A percentile compares a stretch with the other conserved stretches of the same genome.
Conservation (phyloP, 2,329 filamentous ascomycete genomes). For the Fusarium decemcellulare region DNA sequence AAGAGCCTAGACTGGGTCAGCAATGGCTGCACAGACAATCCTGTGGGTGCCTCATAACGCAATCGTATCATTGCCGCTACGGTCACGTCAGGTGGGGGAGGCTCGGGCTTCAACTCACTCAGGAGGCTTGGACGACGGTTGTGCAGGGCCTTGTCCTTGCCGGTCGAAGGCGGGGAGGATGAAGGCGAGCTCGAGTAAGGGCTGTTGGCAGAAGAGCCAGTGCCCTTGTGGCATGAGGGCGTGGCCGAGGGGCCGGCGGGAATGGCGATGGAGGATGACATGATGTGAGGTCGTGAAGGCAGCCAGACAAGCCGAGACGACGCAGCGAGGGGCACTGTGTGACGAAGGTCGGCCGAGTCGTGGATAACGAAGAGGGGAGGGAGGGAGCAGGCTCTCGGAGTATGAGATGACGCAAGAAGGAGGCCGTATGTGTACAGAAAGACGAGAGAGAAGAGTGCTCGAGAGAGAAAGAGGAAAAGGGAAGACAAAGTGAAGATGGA, state of each 20-base stretch:
- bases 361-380: conserved; percentile 15
- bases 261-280: conserved; percentile 81
- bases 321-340: conserved; percentile 40
- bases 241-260: conserved; percentile 61
- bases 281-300: conserved; percentile 46
- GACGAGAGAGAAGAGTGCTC: conserved; percentile 12
- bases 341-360: conserved; percentile 27
- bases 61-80: conserved; percentile 26
- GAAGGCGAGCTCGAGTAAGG: conserved; percentile 60
- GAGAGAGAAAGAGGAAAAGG: conserved; percentile 9
- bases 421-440: conserved; percentile 21
- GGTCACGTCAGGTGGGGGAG: conserved; percentile 18
- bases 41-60: conserved; percentile 18
- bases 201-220: conserved; percentile 61
- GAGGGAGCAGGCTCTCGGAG: conserved; percentile 18
- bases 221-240: conserved; percentile 59
- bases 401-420: conserved; percentile 42
- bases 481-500: conserved; percentile 27
- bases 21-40: conserved; percentile 16
- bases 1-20: conserved; percentile 70
- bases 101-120: conserved; percentile 59
- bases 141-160: conserved; percentile 65
- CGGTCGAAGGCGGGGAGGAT: conserved; percentile 68
- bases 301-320: conserved; percentile 21
- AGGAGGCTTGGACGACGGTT: conserved; percentile 73